Evolutionary conservation across 805 yeast genomes (phyloP), one percentile per base, ranked within the genome.

Genomic region (Scheffersomyces ergatensis): DNA sequence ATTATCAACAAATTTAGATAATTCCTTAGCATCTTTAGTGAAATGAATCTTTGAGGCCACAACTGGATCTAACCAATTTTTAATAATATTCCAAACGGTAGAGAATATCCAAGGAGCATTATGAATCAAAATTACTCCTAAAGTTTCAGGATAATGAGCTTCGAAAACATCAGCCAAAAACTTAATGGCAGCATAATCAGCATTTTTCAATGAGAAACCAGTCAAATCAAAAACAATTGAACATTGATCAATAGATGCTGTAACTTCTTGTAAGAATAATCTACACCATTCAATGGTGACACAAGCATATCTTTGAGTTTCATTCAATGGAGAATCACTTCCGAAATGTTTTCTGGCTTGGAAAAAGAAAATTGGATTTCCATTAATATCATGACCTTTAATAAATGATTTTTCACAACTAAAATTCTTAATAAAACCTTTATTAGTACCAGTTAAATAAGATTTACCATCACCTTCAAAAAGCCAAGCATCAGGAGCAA

Each of bases 71-170:
- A 92, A 72, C 98, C 97, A 92, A 53, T 83, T 82, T 62, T 88
- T 89, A 53, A 93, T 81, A 51, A 92, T 79, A 51, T 83, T 85
- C 98, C 99, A 93, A 44, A 92, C 87, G 18, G 97, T 92, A 38
- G 86, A 80, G 68, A 93, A 93, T 40, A 93, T 80, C 98, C 97
- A 89, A 20, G 99, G 99, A 0, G 99, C 97, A 53, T 86, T 85
- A 67, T 89, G 96, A 45, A 93, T 85, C 50, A 89, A 76, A 39
- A 93, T 68, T 41, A 78, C 78, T 14, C 96, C 97, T 45, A 93
- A 74, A 31, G 88, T 83, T 65, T 93, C 99, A 1, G 99, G 99
- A 61, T 92, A 93, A 59, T 92, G 96, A 0, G 96, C 95, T 70
- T 93, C 98, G 62, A 93, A 89, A 45, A 90, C 85, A 40, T 81